Evolutionary conservation across 164 flowering plant genomes (phyloP).

Genomic region (Macadamia tetraphylla): DNA sequence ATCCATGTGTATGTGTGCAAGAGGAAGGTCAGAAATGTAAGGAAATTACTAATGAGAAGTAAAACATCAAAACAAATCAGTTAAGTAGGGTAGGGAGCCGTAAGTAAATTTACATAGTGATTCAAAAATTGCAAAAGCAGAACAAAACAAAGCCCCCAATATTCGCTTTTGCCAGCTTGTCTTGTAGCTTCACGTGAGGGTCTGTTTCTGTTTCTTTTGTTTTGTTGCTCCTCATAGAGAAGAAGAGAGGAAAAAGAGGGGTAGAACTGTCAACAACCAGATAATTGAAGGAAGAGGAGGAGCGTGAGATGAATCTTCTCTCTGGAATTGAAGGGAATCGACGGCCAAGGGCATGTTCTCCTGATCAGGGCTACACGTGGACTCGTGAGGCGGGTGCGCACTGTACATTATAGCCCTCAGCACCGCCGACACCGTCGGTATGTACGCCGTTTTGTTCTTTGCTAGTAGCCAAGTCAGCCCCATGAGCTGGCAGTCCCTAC

Average conservation of each 20-base stretch:
- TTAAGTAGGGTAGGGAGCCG: not conserved
- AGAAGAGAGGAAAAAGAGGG: constrained; percentile 21
- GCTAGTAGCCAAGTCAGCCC: constrained; percentile 96
- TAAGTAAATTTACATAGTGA: not conserved
- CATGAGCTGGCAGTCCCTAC: constrained; percentile 87
- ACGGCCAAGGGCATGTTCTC: constrained; percentile 99
- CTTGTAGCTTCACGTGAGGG: constrained; percentile 21
- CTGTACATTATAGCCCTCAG: constrained; percentile 93
- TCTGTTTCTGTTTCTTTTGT: not conserved
- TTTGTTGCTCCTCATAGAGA: no score
- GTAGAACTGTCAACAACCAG: constrained; percentile 29
- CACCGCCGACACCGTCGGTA: constrained; percentile 98
- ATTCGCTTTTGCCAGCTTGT: no score
- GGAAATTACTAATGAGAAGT: not conserved
- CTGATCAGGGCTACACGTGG: constrained; percentile 90
- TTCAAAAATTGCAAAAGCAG: constrained; percentile 4
- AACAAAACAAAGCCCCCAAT: not conserved
- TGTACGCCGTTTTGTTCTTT: constrained; percentile 85
- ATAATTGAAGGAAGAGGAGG: not conserved
- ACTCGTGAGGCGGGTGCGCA: constrained; percentile 67
- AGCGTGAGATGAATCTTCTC: constrained; percentile 30
- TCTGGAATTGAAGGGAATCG: constrained; percentile 76
- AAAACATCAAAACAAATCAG: not conserved
- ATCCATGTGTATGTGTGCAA: no score
- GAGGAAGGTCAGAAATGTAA: no score